Evolutionary conservation across 23 red algal species (phyloP).

Genomic region (Gracilaria domingensis): DNA sequence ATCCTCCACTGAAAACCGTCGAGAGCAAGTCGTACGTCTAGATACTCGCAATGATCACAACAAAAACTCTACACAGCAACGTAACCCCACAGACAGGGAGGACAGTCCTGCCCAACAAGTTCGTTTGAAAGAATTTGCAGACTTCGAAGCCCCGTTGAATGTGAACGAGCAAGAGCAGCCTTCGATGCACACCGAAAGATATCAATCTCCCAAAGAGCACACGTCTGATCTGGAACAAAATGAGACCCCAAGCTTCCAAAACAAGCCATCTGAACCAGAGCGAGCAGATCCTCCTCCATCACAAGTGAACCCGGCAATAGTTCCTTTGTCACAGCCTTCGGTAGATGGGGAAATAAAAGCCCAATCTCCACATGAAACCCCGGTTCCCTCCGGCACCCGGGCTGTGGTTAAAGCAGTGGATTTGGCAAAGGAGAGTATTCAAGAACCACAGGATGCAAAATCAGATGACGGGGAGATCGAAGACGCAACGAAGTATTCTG

Average conservation of each 20-base stretch:
- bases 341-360: not conserved
- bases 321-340: not conserved
- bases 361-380: not conserved
- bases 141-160: not conserved
- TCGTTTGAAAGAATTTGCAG: not conserved
- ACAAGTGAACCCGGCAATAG: not conserved
- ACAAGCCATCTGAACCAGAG: not conserved
- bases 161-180: not conserved
- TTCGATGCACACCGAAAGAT: not conserved
- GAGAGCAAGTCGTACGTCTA: not conserved
- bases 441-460: not conserved
- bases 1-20: not conserved
- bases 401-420: not conserved
- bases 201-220: not conserved
- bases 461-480: not conserved
- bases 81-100: not conserved
- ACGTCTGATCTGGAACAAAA: not conserved
- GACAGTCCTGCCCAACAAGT: not conserved
- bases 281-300: not conserved
- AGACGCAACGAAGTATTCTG: not conserved
- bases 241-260: not conserved
- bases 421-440: not conserved
- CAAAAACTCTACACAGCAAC: not conserved
- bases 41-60: not conserved
- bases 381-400: no score